Percentiles rank a stretch among this genome's conserved stretches.
These are phyloP conservation scores for Heterobasidion parviporum DNA, from an alignment of 1,284 basidiomycete genomes.

Conservation along the genomic window DNA sequence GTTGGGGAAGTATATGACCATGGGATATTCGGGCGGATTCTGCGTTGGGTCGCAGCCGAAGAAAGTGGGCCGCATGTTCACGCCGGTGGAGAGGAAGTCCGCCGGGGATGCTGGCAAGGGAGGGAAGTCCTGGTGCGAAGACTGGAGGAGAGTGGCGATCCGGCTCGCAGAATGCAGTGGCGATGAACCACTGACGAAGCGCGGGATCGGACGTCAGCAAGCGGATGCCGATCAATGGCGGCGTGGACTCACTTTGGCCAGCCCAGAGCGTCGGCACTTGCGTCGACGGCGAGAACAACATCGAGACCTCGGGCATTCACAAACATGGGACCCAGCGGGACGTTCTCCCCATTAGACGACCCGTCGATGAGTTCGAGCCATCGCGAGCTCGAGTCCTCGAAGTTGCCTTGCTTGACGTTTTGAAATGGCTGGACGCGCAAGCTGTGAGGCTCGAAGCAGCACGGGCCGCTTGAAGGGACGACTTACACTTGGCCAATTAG, in stretches of 20 bases:
- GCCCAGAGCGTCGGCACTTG: constrained; percentile 45
- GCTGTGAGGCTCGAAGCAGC: background rate
- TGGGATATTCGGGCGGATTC: constrained; percentile 41
- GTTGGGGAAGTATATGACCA: constrained; percentile 59
- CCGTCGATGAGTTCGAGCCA: constrained; percentile 58
- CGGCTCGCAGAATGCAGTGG: constrained; percentile 32
- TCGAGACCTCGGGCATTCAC: constrained; percentile 58
- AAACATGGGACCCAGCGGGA: constrained; percentile 58
- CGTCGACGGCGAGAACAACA: constrained; percentile 64
- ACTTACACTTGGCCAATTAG: constrained; percentile 56
- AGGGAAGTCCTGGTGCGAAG: constrained; percentile 54
- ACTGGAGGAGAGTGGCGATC: constrained; percentile 34
- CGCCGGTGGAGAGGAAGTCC: constrained; percentile 54
- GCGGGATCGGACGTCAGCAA: background rate
- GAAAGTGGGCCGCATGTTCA: constrained; percentile 65
- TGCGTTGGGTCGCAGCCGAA: constrained; percentile 64
- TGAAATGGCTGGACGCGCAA: constrained; percentile 35
- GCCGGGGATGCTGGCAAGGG: constrained; percentile 43
- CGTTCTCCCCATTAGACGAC: constrained; percentile 50
- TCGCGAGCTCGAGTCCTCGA: constrained; percentile 35
- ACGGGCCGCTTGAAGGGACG: background rate
- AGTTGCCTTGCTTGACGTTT: constrained; percentile 29
- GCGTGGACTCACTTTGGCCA: constrained; percentile 58
- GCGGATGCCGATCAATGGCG: background rate
- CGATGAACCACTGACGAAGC: constrained; percentile 37